Evolutionary conservation across 768 basidiomycete species (phyloP), one percentile per base, ranked within the genome.

Genomic region (Podaxis pistillaris): DNA sequence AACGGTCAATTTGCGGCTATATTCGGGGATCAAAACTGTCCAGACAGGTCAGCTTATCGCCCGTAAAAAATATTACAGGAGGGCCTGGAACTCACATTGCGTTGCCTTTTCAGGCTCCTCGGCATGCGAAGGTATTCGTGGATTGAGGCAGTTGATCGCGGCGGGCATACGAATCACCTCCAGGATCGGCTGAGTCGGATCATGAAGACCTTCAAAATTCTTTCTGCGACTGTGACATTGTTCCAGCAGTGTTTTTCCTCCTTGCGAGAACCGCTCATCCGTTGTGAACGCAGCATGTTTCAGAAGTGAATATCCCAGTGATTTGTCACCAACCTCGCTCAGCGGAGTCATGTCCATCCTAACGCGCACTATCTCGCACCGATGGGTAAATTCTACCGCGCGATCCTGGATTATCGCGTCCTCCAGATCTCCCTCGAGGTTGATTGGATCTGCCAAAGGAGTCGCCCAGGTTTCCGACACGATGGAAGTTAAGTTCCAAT

Each of bases 1-100:
- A 63, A 93, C 77, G 9, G 86, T 88, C 69, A 83, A 86, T 68
- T 85, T 89, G 47, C 81, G 81, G 69, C 88, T 90, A 15, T 93
- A 76, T 71, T 94, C 93, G n/a, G 93, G 93, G 67, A 94, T 91
- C 44, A 94, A 78, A 71, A 90, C 92, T 94, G 69, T 8, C 33
- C 33, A 33, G 59, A 64, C 64, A 22, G 61, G 22, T 19, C 37
- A 41, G 36, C 62, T 11, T 51, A 0, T 44, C 7, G 49, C 24
- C n/a, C 0, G 9, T 44, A 38, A 40, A 44, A 28, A 49, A 13
- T 9, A 17, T 28, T 17, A 38, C 37, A 15, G 51, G 8, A 54
- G 49, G 26, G 40, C 36, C 46, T 22, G 50, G 59, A 65, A 37
- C 84, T 36, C 71, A 91, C 91, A 90, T 76, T 89, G 90, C 4